These are phyloP conservation scores for Parasarocladium wereldwijsianum DNA, from an alignment of 2,329 filamentous ascomycete genomes.

Conservation along the genomic window DNA sequence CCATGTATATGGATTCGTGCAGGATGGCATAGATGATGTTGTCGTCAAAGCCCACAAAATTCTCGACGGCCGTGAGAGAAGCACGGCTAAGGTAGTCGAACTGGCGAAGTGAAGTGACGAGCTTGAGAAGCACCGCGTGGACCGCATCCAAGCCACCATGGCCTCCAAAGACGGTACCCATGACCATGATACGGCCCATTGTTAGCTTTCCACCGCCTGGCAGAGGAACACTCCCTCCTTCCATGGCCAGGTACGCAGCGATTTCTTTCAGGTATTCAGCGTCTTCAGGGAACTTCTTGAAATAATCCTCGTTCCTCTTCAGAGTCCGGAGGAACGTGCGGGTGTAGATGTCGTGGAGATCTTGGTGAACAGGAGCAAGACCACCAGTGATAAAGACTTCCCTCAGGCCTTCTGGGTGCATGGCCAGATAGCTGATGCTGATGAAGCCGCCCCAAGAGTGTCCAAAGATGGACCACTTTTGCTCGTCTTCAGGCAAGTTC, in stretches of 20 bases:
- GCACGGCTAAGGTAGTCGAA: constrained; percentile 64
- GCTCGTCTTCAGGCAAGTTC: constrained; percentile 52
- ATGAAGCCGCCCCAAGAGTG: constrained; percentile 92
- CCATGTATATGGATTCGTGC: constrained; percentile 80
- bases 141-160: constrained; percentile 64
- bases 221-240: constrained; percentile 40
- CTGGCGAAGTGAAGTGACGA: constrained; percentile 57
- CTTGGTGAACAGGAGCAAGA: constrained; percentile 58
- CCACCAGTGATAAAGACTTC: constrained; percentile 81
- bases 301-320: constrained; percentile 65
- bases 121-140: constrained; percentile 58
- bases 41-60: constrained; percentile 54
- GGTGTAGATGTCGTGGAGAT: constrained; percentile 61
- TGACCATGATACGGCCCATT: constrained; percentile 56
- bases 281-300: constrained; percentile 75
- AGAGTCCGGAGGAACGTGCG: constrained; percentile 55
- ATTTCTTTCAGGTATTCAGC: constrained; percentile 51
- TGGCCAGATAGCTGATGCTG: constrained; percentile 67
- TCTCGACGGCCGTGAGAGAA: constrained; percentile 55
- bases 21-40: constrained; percentile 73
- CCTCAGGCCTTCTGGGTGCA: constrained; percentile 60
- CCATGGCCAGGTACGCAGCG: constrained; percentile 45
- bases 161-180: constrained; percentile 65
- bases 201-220: constrained; percentile 63
- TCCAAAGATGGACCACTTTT: constrained; percentile 75